Base-by-base conservation (phyloP, 176 grass and related monocot species). In the Panicum miliaceum region DNA sequence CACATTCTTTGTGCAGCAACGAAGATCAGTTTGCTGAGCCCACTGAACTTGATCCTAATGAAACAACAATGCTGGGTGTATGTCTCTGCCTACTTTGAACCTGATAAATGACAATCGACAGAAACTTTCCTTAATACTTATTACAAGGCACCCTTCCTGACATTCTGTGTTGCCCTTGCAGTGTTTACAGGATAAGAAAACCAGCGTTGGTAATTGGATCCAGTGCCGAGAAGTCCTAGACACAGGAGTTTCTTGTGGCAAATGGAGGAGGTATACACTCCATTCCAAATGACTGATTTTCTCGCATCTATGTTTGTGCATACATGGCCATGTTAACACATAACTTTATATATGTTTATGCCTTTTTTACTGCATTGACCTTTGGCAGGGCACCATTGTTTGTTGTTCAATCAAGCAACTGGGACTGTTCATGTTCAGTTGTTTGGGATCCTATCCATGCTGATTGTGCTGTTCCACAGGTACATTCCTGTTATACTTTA, bases 391-490 rank as follows among this genome's bases (percentile, higher is more conserved):
- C 86, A 46, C 94, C 94, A 46, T 65, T 93, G 22, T 88, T 80
- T 91, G 81, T 83, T 40, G 73, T 88, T 88, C 91, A 97, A 64
- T 91, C 84, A 15, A 77, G 84, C 12, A 32, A 89, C 68, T 97
- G 94, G 94, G 91, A 91, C 71, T 97, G 94, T 84, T 97, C 89
- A 8, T 86, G 86, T 84, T 81, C 84, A 61, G 75, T 97, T 82
- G 47, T 62, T 45, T 97, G 91, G 94, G 91, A 97, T 89, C 91
- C 94, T 68, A 18, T 83, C 7, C 86, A 88, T 90, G 91, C 94
- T 59, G 94, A 93, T 97, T 97, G 94, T 88, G 84, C 86, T 86
- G 94, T 97, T 91, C 91, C 91, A 22, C 94, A 93, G 89, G 94
- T 91, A 76, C 10, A 48, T 27, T 58, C 29, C 47, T 36, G 15